phyloP scores from a whole-genome alignment of 345 rosid genomes.

The Linum lewisii region DNA sequence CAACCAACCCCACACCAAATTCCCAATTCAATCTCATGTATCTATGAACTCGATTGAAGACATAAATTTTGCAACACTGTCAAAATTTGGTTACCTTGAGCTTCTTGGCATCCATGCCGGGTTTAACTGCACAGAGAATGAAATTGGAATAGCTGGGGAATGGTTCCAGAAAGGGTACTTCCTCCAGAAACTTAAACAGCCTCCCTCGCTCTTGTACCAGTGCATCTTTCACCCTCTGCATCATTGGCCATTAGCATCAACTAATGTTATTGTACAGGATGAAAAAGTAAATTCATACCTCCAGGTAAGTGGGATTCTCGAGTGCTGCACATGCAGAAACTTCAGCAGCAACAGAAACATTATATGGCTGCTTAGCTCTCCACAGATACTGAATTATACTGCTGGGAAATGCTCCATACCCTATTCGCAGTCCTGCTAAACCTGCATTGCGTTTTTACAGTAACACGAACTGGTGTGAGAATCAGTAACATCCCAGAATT shows the following conservation, averaged over 20 bases:
- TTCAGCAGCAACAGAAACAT: conserved; percentile 94
- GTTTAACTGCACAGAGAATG: conserved; percentile 74
- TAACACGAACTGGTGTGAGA: background rate
- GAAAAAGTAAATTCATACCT: conserved; percentile 30
- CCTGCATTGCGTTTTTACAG: conserved; percentile 33
- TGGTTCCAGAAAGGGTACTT: conserved; percentile 73
- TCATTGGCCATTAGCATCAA: conserved; percentile 9
- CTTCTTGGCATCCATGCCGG: conserved; percentile 79
- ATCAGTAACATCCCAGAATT: too few relatives aligned
- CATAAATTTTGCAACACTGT: background rate
- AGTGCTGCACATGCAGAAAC: conserved; percentile 86
- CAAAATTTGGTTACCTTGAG: conserved; percentile 42
- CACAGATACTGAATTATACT: conserved; percentile 80
- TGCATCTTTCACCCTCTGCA: conserved; percentile 64
- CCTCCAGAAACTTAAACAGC: conserved; percentile 53
- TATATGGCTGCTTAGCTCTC: conserved; percentile 94
- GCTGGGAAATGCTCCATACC: conserved; percentile 89
- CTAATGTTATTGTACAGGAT: background rate
- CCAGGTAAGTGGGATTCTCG: conserved; percentile 56
- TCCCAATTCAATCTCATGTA: background rate
- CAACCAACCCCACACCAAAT: background rate
- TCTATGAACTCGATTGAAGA: background rate
- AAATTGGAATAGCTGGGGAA: conserved; percentile 79
- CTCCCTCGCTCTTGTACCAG: conserved; percentile 67
- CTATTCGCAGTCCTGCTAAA: conserved; percentile 85